These are phyloP conservation scores for Acacia melanoxylon DNA, from an alignment of 306 rosid genomes.

Conservation along the genomic window DNA sequence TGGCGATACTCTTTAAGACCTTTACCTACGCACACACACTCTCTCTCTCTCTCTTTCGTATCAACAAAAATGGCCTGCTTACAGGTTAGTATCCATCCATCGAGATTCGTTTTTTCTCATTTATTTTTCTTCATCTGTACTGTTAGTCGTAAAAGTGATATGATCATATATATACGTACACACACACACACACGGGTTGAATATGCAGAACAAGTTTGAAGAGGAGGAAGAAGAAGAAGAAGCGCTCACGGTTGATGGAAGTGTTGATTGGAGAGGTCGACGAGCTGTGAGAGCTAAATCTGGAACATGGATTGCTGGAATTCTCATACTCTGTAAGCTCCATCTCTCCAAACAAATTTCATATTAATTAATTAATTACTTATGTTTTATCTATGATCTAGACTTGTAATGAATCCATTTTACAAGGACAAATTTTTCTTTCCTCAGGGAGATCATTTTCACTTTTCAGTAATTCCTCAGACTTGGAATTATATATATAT, in stretches of 20 bases:
- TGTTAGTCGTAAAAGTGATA: background rate
- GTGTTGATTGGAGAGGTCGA: conserved; percentile 77
- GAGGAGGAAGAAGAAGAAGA: conserved; percentile 59
- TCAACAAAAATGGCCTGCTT: conserved; percentile 59
- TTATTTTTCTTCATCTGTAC: background rate
- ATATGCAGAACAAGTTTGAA: conserved; percentile 46
- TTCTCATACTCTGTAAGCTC: conserved; percentile 76
- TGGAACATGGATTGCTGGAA: conserved; percentile 91
- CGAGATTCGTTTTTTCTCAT: background rate
- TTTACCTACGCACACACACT: background rate
- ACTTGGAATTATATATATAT: background rate
- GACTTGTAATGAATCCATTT: background rate
- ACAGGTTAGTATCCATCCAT: conserved; percentile 43
- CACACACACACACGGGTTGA: background rate
- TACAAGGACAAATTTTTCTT: background rate
- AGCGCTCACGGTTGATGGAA: conserved; percentile 72
- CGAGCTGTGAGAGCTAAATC: conserved; percentile 80
- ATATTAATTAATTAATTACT: background rate
- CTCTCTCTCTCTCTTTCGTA: background rate
- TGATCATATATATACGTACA: background rate
- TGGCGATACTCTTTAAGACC: conserved; percentile 22
- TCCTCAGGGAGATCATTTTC: background rate
- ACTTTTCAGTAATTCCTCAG: background rate
- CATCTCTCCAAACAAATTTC: background rate
- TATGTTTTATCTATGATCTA: too few relatives aligned